Conservation (phyloP, 257 asterid genomes). For the Solanum dulcamara region DNA sequence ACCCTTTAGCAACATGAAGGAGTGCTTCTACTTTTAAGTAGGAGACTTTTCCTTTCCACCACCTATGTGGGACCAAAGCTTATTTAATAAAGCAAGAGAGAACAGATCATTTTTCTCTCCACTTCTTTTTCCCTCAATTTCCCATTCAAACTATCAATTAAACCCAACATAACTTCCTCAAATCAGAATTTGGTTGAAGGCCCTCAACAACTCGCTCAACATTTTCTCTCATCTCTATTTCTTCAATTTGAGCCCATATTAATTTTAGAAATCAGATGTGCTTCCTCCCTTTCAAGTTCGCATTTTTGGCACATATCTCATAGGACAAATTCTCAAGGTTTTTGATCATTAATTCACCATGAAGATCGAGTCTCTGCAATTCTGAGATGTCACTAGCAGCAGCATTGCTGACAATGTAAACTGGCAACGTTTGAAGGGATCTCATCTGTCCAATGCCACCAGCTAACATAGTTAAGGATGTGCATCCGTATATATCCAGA, state of each 20-base stretch:
- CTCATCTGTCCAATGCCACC: constrained; percentile 1
- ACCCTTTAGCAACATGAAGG: no score
- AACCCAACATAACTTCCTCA: no score
- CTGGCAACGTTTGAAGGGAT: background rate
- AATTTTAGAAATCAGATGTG: background rate
- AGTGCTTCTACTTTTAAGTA: no score
- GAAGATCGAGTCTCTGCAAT: background rate
- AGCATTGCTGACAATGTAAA: background rate
- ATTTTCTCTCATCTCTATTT: background rate
- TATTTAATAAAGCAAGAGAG: no score
- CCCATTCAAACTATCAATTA: no score
- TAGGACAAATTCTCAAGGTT: background rate
- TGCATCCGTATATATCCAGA: background rate
- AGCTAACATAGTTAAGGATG: background rate
- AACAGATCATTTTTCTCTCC: no score
- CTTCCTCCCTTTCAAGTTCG: background rate
- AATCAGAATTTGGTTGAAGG: background rate
- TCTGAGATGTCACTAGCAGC: background rate
- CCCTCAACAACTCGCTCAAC: background rate
- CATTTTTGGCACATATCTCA: background rate
- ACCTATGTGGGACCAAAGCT: no score
- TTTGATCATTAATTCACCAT: constrained; percentile 1
- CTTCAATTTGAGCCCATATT: background rate
- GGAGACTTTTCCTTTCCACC: no score
- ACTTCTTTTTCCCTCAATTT: no score